Evolutionary conservation across 2,329 filamentous ascomycete species (phyloP), one percentile per base, ranked within the genome.

Genomic region (Cryphonectria japonica): DNA sequence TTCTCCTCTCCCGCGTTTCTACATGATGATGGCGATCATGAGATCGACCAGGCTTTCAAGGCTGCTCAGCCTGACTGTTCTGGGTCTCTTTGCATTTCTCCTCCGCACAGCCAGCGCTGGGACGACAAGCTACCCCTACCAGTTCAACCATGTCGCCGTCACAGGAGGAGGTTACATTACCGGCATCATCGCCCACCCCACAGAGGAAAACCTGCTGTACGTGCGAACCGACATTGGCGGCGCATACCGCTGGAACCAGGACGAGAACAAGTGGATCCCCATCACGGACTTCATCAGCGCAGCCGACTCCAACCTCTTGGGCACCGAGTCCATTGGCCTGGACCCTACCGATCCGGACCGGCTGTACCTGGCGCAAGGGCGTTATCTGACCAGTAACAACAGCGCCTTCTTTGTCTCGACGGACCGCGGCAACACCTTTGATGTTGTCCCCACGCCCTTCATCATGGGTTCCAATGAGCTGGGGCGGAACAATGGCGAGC

Each of bases 401-500:
- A 69, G 60, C 43, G 68, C 68, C 16, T 69, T 69, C 52, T 69
- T 65, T 14, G 68, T 65, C 3, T 69, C 68, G 7, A 34, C 62
- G 14, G 68, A 69, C 50, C 61, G 68, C 37, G 68, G 68, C 39
- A 52, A 34, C 8, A 65, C 61, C 9, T 69, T 66, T 22, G 68
- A 64, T 59, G 50, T 59, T 0, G 43, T 66, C 22, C 43, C 68
- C 8, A 62, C 68, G 22, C 68, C 68, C 7, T 69, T 69, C 43
- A 26, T 29, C 62, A 66, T 69, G 68, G 68, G 68, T 26, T 65
- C 68, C 41, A 69, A 69, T 52, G 68, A 69, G 50, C 52, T 69
- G 26, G 68, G 68, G 16, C 61, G 68, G n/a, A 69, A 69, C 50
- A 69, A 69, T 14, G 68, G 68, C 26, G 68, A 69, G 62, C 50